These are phyloP conservation scores for Naganishia antarctica DNA, from an alignment of 768 basidiomycete genomes.

Conservation along the genomic window DNA sequence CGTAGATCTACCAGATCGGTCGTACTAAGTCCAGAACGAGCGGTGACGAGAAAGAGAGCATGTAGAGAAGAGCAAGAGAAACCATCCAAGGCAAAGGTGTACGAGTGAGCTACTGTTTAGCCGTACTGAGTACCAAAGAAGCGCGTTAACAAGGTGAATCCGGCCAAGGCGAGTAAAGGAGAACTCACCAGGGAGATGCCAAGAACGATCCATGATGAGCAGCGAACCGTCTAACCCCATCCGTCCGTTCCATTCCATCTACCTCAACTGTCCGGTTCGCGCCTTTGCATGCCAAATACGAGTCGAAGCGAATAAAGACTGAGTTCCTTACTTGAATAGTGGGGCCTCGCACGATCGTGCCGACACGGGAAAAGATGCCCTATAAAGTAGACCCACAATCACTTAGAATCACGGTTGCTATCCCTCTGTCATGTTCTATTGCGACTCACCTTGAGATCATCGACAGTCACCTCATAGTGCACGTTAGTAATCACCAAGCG, in stretches of 20 bases:
- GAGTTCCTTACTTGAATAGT: slow-evolving; percentile 32
- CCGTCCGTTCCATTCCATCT: background rate
- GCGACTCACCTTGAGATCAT: slow-evolving; percentile 72
- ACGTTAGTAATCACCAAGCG: slow-evolving; percentile 77
- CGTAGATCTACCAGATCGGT: slow-evolving; percentile 86
- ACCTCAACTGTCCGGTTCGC: background rate
- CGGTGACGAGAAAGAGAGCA: background rate
- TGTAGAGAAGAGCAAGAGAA: slow-evolving; percentile 8
- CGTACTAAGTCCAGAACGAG: slow-evolving; percentile 60
- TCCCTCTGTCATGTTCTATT: no score
- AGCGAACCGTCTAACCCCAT: background rate
- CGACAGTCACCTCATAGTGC: slow-evolving; percentile 84
- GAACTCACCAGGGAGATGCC: slow-evolving; percentile 9
- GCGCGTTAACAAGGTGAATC: background rate
- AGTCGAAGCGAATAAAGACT: slow-evolving; percentile 20
- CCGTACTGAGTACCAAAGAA: background rate
- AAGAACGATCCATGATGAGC: background rate
- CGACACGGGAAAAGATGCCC: slow-evolving; percentile 32
- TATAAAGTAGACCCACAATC: background rate
- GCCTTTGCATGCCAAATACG: background rate
- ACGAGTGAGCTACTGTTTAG: slow-evolving; percentile 23
- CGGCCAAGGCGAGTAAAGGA: background rate
- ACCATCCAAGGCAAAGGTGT: background rate
- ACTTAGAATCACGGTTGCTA: background rate
- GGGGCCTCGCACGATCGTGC: slow-evolving; percentile 34